These are phyloP conservation scores for Sugiyamaella sp. DNA, from an alignment of 1,139 yeast genomes.

Conservation along the genomic window DNA sequence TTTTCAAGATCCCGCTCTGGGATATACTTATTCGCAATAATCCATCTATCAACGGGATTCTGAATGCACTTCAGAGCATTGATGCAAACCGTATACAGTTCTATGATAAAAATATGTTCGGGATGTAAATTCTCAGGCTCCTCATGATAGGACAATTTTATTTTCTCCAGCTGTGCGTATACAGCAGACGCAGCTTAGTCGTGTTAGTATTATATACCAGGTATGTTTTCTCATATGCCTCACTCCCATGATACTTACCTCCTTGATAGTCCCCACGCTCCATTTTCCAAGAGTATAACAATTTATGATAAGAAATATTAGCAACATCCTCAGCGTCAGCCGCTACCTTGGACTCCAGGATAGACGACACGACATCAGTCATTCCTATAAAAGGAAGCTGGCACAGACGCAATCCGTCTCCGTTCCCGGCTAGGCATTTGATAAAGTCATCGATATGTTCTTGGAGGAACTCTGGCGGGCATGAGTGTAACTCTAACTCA, in stretches of 20 bases:
- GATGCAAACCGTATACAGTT: constrained; percentile 29
- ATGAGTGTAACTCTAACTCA: constrained; percentile 30
- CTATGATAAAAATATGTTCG: constrained; percentile 20
- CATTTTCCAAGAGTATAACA: constrained; percentile 42
- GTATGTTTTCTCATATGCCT: background rate
- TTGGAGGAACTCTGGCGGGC: constrained; percentile 19
- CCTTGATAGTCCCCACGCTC: constrained; percentile 40
- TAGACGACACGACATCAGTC: constrained; percentile 31
- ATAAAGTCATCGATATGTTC: constrained; percentile 29
- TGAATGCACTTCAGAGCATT: constrained; percentile 38
- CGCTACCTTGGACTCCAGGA: constrained; percentile 26
- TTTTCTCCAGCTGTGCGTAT: constrained; percentile 31
- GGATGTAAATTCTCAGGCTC: constrained; percentile 16
- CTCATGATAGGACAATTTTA: constrained; percentile 20
- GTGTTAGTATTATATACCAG: constrained; percentile 16
- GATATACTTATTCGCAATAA: constrained; percentile 29
- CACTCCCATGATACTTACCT: constrained; percentile 25
- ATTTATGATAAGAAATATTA: constrained; percentile 32
- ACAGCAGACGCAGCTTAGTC: constrained; percentile 32
- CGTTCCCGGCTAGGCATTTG: constrained; percentile 31
- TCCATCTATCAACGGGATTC: constrained; percentile 39
- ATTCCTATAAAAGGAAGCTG: constrained; percentile 41
- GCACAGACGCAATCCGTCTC: constrained; percentile 33
- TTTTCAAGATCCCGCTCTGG: constrained; percentile 25
- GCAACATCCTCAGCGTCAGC: constrained; percentile 18